Percentiles rank a stretch among this genome's conserved stretches.
Evolutionary conservation across 176 grass and related monocot genomes (phyloP).

Genomic region (Avena eriantha): DNA sequence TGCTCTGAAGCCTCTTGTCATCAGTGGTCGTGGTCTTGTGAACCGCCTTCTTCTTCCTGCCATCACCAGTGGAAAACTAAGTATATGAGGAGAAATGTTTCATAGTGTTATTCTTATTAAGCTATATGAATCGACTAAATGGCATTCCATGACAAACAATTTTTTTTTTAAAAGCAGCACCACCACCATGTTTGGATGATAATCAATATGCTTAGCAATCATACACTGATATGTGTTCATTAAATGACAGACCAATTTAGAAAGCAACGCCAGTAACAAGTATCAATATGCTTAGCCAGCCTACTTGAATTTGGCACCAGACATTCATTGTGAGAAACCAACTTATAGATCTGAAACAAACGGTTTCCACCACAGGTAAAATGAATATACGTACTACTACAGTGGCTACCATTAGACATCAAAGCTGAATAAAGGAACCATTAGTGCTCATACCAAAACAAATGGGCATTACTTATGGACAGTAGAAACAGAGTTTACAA

Average conservation of each 20-base stretch:
- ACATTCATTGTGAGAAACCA: neutral
- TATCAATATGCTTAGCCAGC: neutral
- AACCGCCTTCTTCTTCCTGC: constrained; percentile 93
- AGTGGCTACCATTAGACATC: neutral
- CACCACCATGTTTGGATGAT: too few species aligned
- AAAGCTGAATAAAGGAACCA: neutral
- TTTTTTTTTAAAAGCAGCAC: too few species aligned
- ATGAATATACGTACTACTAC: neutral
- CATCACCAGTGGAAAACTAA: constrained; percentile 4
- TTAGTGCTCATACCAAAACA: neutral
- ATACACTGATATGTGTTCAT: too few species aligned
- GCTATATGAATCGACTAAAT: neutral
- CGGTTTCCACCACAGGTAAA: neutral
- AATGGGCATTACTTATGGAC: neutral
- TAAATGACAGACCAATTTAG: neutral
- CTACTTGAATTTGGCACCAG: neutral
- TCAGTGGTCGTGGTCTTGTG: constrained; percentile 80
- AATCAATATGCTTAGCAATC: neutral
- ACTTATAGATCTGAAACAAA: neutral
- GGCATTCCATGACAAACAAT: neutral
- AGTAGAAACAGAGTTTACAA: neutral
- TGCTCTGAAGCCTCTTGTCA: constrained; percentile 84
- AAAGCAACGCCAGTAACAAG: neutral
- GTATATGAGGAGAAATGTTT: neutral
- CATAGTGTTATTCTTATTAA: neutral